Percentiles rank a stretch among this genome's conserved stretches.
These are phyloP conservation scores for Penicillium sp. DNA, from an alignment of 2,329 filamentous ascomycete genomes.

Conservation along the genomic window DNA sequence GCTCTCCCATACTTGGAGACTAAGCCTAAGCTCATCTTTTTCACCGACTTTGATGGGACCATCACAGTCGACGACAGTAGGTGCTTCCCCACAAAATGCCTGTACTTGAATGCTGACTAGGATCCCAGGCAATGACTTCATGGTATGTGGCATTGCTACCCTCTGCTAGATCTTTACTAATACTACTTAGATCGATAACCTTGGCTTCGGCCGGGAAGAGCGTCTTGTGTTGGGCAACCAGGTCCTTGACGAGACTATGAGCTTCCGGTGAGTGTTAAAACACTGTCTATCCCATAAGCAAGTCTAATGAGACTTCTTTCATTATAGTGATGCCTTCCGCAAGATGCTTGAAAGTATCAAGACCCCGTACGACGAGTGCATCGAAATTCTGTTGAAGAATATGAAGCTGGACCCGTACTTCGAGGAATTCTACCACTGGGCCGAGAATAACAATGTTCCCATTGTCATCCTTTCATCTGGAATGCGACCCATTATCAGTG, in stretches of 20 bases:
- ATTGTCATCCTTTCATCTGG: constrained; percentile 89
- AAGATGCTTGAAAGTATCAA: constrained; percentile 89
- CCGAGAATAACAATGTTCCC: constrained; percentile 76
- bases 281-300: not conserved
- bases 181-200: constrained; percentile 74
- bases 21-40: constrained; percentile 91
- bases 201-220: constrained; percentile 73
- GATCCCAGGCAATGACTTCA: constrained; percentile 59
- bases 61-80: constrained; percentile 72
- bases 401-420: constrained; percentile 89
- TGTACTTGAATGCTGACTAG: constrained; percentile 12
- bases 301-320: constrained; percentile 1
- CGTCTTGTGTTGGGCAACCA: constrained; percentile 72
- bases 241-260: constrained; percentile 66
- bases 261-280: constrained; percentile 59
- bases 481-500: constrained; percentile 88
- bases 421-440: constrained; percentile 82
- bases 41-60: constrained; percentile 97
- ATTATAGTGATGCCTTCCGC: constrained; percentile 68
- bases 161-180: not conserved
- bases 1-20: constrained; percentile 42
- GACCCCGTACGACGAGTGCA: constrained; percentile 77
- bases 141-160: constrained; percentile 42
- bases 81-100: constrained; percentile 23
- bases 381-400: constrained; percentile 72